Evolutionary conservation across 148 eudicot genomes (phyloP), one percentile per base, ranked within the genome.

Genomic region (Suaeda aralocaspica): DNA sequence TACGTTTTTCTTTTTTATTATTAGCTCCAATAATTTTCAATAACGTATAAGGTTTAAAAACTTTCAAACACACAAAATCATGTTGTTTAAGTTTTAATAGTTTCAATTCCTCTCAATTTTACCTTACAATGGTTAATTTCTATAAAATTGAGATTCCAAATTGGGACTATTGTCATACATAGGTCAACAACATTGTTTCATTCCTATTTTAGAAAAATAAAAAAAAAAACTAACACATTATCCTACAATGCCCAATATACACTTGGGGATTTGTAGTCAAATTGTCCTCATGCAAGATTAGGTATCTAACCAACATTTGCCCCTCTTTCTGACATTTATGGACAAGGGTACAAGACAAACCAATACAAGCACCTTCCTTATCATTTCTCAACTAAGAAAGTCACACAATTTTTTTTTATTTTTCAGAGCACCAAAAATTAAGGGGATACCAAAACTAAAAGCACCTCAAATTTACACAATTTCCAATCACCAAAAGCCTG

Each of bases 341-440:
- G 75, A 59, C n/a, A 71, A 71, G 66, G 71, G 71, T 65, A 76
- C n/a, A 71, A 66, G 18, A 59, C 79, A 65, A 65, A 76, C 50
- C 39, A 66, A n/a, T 19, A 14, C 24, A 24, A 36, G 26, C 36
- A 31, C 25, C 59, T 56, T 71, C 61, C 80, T 66, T 77, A 77
- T 71, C 45, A 77, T 77, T 77, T 71, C 75, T 70, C 53, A 77
- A 71, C 68, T 9, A 44, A 51, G 63, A 50, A 76, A 66, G 79
- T 75, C 73, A 60, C 71, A 69, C 21, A 31, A 26, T 39, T 33
- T n/a, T n/a, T n/a, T n/a, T n/a, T n/a, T n/a, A n/a, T n/a, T n/a
- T 16, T 33, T 66, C 45, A 68, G 39, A 66, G 66, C 61, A 68
- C 62, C 78, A 68, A 52, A 61, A 75, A 62, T 36, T 33, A 59